Evolutionary conservation across 176 grass and related monocot genomes (phyloP).

Genomic region (Cenchrus purpureus): DNA sequence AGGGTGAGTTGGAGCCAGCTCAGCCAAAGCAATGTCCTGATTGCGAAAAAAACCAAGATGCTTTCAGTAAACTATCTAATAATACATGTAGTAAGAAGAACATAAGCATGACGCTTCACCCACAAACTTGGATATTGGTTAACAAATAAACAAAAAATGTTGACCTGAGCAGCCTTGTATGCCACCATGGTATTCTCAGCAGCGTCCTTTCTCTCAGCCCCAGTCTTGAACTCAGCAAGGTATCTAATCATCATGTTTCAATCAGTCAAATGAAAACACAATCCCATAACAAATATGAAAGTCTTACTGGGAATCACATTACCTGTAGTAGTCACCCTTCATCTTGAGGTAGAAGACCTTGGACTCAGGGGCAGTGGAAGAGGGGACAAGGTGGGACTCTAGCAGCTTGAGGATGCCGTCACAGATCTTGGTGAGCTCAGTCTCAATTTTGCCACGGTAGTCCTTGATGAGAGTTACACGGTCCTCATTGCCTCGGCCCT

Average conservation of each 20-base stretch:
- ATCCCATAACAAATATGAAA: not conserved
- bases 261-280: conserved; percentile 36
- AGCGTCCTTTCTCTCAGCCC: conserved; percentile 77
- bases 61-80: conserved; percentile 19
- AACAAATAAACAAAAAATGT: not conserved
- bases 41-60: conserved; percentile 3
- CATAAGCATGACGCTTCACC: not conserved
- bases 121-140: conserved; percentile 1
- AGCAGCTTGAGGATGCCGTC: conserved; percentile 79
- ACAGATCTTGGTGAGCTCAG: conserved; percentile 80
- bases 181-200: conserved; percentile 80
- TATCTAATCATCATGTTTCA: conserved; percentile 63
- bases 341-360: conserved; percentile 97
- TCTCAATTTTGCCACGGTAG: conserved; percentile 78
- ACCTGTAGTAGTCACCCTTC: conserved; percentile 99
- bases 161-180: conserved; percentile 84
- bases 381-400: conserved; percentile 81
- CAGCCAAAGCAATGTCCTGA: conserved; percentile 86
- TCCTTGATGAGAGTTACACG: conserved; percentile 71
- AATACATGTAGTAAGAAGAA: not conserved
- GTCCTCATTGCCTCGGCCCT: conserved; percentile 80
- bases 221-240: conserved; percentile 82
- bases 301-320: not conserved
- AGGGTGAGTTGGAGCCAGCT: conserved; percentile 69
- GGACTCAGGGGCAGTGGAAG: conserved; percentile 69